A percentile compares a stretch with the other conserved stretches of the same genome.
Conservation (phyloP, 306 rosid genomes). For the Astragalus glycyphyllos region DNA sequence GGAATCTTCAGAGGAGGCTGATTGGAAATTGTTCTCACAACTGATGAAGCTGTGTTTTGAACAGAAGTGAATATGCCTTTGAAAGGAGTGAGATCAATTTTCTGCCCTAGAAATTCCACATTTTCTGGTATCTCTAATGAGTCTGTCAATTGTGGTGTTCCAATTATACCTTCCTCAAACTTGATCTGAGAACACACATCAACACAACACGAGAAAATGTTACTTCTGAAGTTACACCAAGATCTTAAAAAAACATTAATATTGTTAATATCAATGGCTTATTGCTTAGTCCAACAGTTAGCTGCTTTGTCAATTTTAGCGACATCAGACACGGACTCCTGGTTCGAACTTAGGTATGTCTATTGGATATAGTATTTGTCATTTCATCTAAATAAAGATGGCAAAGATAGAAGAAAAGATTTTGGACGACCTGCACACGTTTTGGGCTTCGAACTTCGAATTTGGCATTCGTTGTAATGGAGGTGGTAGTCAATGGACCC, state of each 20-base stretch:
- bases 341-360: too few relatives aligned
- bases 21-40: slow-evolving; percentile 71
- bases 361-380: too few relatives aligned
- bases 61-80: slow-evolving; percentile 72
- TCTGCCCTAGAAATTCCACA: slow-evolving; percentile 84
- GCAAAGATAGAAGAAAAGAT: background rate
- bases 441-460: slow-evolving; percentile 88
- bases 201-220: background rate
- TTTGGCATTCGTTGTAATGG: slow-evolving; percentile 82
- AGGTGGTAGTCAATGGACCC: slow-evolving; percentile 84
- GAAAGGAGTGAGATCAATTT: slow-evolving; percentile 76
- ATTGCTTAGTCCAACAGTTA: background rate
- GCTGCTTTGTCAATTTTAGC: too few relatives aligned
- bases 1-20: slow-evolving; percentile 83
- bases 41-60: slow-evolving; percentile 84
- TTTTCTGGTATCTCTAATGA: slow-evolving; percentile 85
- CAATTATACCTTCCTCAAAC: slow-evolving; percentile 86
- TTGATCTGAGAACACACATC: slow-evolving; percentile 57
- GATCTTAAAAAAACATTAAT: background rate
- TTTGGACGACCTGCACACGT: slow-evolving; percentile 71
- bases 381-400: too few relatives aligned
- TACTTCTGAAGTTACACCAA: background rate
- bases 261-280: background rate
- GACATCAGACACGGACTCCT: too few relatives aligned
- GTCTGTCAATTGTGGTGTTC: slow-evolving; percentile 93